Evolutionary conservation across 2,329 filamentous ascomycete genomes (phyloP), one percentile per base, ranked within the genome.

Genomic region (Cladosporium halotolerans): DNA sequence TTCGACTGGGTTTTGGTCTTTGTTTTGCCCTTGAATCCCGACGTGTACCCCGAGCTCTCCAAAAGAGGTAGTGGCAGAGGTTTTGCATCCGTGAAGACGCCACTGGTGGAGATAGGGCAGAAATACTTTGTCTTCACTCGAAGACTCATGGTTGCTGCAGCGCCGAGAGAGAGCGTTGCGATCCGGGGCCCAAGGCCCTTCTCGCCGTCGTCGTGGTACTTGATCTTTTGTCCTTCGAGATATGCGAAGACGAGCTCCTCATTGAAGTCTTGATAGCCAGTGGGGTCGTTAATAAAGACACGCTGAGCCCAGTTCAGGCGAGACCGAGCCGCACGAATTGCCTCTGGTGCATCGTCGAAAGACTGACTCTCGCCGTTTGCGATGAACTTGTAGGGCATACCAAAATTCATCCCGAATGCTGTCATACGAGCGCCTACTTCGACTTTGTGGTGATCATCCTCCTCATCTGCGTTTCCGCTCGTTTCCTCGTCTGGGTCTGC

Each of bases 131-230:
- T 59, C 66, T 86, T 86, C 50, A 79, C 73, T 1, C 79, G 72
- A 59, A 85, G 76, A 3, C 67, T 66, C 83, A 86, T 86, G 0
- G 69, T 70, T 0, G 82, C 79, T 0, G 78, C 75, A 0, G 75
- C 77, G 1, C 83, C 83, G 0, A 86, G 71, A 1, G 80, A 83
- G 6, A 83, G 68, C 0, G 82, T 83, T 0, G 81, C 80, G 6
- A 86, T 81, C 0, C 79, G 82, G 0, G 81, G 79, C 0, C 83
- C 83, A 0, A 86, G 70, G 3, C 81, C 79, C 9, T 68, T 70
- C 61, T 87, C 84, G 4, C 84, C 84, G 58, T 87, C 84, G 54
- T 86, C 83, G 55, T 87, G 83, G 59, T 78, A 84, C 72, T 82
- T 74, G 50, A 87, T 85, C 28, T 73, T 73, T 45, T 82, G 78